A percentile compares a stretch with the other conserved stretches of the same genome.
These are phyloP conservation scores for Nicotiana attenuata DNA, from an alignment of 257 asterid genomes.

Conservation along the genomic window DNA sequence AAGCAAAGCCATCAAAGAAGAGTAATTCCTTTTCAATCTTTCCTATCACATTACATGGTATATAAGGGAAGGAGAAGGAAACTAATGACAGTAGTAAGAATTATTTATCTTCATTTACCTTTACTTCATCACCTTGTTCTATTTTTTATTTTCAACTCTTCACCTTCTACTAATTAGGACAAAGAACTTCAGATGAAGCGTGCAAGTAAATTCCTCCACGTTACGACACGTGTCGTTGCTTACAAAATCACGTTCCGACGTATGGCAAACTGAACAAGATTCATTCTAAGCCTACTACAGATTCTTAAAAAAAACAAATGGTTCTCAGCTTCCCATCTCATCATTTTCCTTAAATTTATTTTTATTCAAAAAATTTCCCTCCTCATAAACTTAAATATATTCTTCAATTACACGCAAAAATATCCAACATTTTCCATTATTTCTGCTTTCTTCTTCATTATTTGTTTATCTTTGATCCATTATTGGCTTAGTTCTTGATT, in stretches of 20 bases:
- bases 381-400: conserved; percentile 35
- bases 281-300: conserved; percentile 16
- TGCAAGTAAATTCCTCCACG: neutral
- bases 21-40: no score
- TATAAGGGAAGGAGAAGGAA: no score
- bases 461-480: neutral
- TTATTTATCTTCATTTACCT: no score
- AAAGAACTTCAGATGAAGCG: neutral
- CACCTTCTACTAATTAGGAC: neutral
- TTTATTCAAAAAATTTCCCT: conserved; percentile 24
- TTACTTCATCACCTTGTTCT: no score
- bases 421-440: neutral
- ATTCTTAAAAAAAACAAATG: conserved; percentile 51
- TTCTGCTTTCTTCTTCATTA: neutral
- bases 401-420: conserved; percentile 10
- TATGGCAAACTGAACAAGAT: conserved; percentile 15
- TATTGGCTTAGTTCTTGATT: conserved; percentile 5
- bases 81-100: no score
- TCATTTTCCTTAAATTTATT: conserved; percentile 18
- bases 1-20: no score
- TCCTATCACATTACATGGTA: no score
- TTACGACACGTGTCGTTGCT: conserved; percentile 28
- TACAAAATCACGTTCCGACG: conserved; percentile 1
- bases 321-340: conserved; percentile 57
- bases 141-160: no score